Conservation (phyloP, 2,329 filamentous ascomycete genomes). For the Gaeumannomyces tritici region DNA sequence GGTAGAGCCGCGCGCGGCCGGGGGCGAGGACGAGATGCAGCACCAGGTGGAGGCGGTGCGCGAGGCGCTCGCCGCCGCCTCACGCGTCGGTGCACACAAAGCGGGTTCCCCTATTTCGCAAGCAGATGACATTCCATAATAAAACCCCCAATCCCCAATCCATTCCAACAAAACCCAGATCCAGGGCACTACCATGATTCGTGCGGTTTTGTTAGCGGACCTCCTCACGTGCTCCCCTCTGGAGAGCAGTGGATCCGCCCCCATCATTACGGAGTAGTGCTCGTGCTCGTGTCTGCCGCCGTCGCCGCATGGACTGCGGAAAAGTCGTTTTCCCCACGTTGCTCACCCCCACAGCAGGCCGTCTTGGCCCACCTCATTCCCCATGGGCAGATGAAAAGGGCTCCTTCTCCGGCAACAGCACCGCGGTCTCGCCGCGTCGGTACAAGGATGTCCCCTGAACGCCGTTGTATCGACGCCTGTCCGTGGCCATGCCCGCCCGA, state of each 20-base stretch:
- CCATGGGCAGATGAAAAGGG: background rate
- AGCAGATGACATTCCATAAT: background rate
- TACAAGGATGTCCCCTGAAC: background rate
- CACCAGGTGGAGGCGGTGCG: background rate
- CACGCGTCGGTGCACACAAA: too few relatives aligned
- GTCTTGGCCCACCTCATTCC: background rate
- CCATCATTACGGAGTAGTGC: too few relatives aligned
- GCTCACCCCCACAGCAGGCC: background rate
- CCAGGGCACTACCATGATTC: background rate
- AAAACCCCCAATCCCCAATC: too few relatives aligned
- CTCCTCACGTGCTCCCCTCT: too few relatives aligned
- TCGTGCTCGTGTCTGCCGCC: too few relatives aligned
- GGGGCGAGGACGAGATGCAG: background rate
- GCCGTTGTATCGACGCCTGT: background rate
- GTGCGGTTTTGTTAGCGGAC: background rate
- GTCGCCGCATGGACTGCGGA: background rate
- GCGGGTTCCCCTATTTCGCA: background rate
- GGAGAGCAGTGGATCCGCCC: background rate
- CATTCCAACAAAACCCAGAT: too few relatives aligned
- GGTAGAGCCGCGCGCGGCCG: too few relatives aligned
- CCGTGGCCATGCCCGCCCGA: background rate
- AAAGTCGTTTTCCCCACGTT: background rate
- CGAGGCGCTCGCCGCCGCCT: too few relatives aligned
- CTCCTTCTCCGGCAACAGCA: background rate
- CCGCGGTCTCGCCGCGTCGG: background rate